Conservation (phyloP, 2,329 filamentous ascomycete species). For the Dothistroma septosporum region DNA sequence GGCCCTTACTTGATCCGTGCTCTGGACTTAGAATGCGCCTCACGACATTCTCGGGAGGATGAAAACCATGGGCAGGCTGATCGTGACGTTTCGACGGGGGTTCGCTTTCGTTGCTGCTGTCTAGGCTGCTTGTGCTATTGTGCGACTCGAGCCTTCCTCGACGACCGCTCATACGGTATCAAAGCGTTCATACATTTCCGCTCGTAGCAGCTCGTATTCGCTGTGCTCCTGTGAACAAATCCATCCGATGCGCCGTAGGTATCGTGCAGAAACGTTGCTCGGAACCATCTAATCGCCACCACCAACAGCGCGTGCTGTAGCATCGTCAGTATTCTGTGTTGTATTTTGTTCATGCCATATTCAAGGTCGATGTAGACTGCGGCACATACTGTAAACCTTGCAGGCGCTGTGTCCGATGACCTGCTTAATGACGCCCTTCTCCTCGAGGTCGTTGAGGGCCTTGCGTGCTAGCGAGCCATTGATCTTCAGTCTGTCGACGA, state of each 20-base stretch:
- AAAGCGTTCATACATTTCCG: neutral
- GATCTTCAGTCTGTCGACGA: constrained; percentile 99
- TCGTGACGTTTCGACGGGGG: constrained; percentile 1
- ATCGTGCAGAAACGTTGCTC: constrained; percentile 12
- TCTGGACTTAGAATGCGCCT: neutral
- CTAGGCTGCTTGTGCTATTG: constrained; percentile 6
- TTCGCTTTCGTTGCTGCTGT: constrained; percentile 5
- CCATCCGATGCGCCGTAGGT: constrained; percentile 10
- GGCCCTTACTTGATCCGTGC: neutral
- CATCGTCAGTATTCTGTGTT: constrained; percentile 5
- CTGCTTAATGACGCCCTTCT: constrained; percentile 98
- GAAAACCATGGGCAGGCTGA: neutral
- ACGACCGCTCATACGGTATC: constrained; percentile 5
- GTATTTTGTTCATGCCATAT: neutral
- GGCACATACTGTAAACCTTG: constrained; percentile 87
- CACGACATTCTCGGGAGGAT: neutral
- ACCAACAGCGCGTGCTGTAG: constrained; percentile 25
- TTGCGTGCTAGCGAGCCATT: constrained; percentile 93
- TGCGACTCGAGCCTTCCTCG: constrained; percentile 2
- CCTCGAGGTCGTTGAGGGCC: constrained; percentile 89
- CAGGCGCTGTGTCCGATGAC: constrained; percentile 94
- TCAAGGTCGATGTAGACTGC: neutral
- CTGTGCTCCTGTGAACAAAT: constrained; percentile 1
- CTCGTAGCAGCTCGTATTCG: neutral
- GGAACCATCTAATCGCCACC: constrained; percentile 22